These are phyloP conservation scores for Salvia hispanica DNA, from an alignment of 257 asterid species.

Conservation along the genomic window DNA sequence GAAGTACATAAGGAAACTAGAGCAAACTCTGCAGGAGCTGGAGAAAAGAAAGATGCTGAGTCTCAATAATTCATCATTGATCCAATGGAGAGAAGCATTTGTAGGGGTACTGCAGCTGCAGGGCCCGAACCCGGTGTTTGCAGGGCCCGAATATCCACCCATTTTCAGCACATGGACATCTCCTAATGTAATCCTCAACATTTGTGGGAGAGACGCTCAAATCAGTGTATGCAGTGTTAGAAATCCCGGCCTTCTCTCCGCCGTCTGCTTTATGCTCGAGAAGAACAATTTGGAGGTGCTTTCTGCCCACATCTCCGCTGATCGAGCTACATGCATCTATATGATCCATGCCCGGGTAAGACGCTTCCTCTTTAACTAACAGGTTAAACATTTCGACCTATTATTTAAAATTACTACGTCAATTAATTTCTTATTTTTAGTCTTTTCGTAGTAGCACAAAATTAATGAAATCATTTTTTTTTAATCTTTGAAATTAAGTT, in stretches of 20 bases:
- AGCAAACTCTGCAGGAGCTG: conserved; percentile 43
- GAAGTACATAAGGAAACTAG: conserved; percentile 45
- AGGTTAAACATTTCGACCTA: too few species aligned
- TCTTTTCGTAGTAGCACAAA: too few species aligned
- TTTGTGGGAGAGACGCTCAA: conserved; percentile 63
- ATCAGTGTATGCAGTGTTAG: conserved; percentile 47
- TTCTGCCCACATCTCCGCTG: conserved; percentile 51
- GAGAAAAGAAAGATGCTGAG: conserved; percentile 36
- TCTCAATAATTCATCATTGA: too few species aligned
- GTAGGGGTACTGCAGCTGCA: too few species aligned
- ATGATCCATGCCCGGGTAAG: conserved; percentile 60
- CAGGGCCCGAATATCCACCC: too few species aligned
- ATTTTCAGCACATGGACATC: conserved; percentile 58
- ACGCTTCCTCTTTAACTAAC: too few species aligned
- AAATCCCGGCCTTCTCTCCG: conserved; percentile 49
- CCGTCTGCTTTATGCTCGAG: conserved; percentile 52
- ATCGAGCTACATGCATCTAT: conserved; percentile 36
- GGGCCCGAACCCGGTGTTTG: too few species aligned
- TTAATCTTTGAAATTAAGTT: too few species aligned
- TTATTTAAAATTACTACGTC: too few species aligned
- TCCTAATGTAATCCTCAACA: conserved; percentile 50
- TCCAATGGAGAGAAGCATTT: too few species aligned
- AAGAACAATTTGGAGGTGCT: conserved; percentile 57
- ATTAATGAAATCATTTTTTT: too few species aligned
- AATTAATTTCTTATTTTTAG: too few species aligned